Percentiles rank a stretch among this genome's conserved stretches.
These are phyloP conservation scores for Cicer yamashitae DNA, from an alignment of 306 rosid genomes.

Conservation along the genomic window DNA sequence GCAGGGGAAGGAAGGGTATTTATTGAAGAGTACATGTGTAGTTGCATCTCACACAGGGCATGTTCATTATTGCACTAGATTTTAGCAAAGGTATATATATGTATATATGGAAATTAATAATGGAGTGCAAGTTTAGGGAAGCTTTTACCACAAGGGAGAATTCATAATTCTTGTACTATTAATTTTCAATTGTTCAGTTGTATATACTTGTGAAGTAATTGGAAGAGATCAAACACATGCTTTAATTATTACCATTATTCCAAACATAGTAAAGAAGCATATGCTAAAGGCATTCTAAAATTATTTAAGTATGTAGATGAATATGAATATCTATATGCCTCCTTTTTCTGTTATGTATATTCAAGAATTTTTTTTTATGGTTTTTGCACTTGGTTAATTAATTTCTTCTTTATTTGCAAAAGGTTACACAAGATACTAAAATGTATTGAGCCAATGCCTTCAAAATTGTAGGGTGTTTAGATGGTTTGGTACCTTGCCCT, in stretches of 20 bases:
- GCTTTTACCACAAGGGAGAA: slow-evolving; percentile 47
- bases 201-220: slow-evolving; percentile 27
- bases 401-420: slow-evolving; percentile 25
- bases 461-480: slow-evolving; percentile 4
- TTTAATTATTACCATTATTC: slow-evolving; percentile 39
- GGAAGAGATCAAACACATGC: slow-evolving; percentile 35
- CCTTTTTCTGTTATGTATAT: slow-evolving; percentile 26
- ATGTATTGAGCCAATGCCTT: slow-evolving; percentile 19
- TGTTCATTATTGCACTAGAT: slow-evolving; percentile 47
- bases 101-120: slow-evolving; percentile 51
- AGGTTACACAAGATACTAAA: slow-evolving; percentile 34
- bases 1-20: slow-evolving; percentile 38
- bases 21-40: slow-evolving; percentile 49
- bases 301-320: background rate
- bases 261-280: slow-evolving; percentile 34
- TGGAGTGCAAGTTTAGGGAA: slow-evolving; percentile 44
- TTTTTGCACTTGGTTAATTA: background rate
- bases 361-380: slow-evolving; percentile 31
- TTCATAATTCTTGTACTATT: slow-evolving; percentile 26
- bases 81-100: slow-evolving; percentile 40
- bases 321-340: slow-evolving; percentile 6
- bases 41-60: slow-evolving; percentile 54
- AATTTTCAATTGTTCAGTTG: slow-evolving; percentile 16
- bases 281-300: slow-evolving; percentile 26
- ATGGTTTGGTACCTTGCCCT: slow-evolving; percentile 44